These are phyloP conservation scores for Globisporangium spiculum DNA, from an alignment of 352 stramenopile genomes.

Conservation along the genomic window DNA sequence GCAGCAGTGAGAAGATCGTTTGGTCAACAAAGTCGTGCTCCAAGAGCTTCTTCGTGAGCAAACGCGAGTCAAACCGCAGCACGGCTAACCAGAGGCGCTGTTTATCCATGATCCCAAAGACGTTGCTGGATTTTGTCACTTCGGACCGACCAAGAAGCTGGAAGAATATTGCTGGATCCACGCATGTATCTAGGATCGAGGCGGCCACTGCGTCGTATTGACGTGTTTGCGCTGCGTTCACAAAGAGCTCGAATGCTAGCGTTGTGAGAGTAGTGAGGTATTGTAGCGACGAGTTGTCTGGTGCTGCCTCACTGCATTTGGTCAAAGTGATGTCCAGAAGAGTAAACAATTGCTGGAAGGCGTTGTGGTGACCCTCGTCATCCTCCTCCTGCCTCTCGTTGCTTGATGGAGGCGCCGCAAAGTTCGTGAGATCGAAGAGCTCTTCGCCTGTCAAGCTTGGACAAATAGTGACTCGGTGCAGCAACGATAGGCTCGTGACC, in stretches of 20 bases:
- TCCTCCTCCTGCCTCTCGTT: neutral
- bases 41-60: slow-evolving; percentile 21
- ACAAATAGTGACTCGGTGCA: slow-evolving; percentile 20
- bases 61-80: slow-evolving; percentile 21
- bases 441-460: slow-evolving; percentile 17
- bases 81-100: slow-evolving; percentile 27
- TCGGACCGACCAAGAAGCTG: slow-evolving; percentile 12
- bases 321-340: neutral
- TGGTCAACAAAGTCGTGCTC: slow-evolving; percentile 23
- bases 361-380: neutral
- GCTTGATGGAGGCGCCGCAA: neutral
- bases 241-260: slow-evolving; percentile 8
- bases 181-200: slow-evolving; percentile 15
- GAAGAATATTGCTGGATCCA: slow-evolving; percentile 8
- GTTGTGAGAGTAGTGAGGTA: neutral
- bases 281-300: neutral
- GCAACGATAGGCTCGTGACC: slow-evolving; percentile 7
- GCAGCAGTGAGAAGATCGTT: slow-evolving; percentile 7
- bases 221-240: neutral
- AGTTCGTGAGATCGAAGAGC: slow-evolving; percentile 19
- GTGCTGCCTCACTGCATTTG: neutral
- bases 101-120: slow-evolving; percentile 18
- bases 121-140: neutral
- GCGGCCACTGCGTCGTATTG: neutral
- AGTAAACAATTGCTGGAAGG: neutral